Evolutionary conservation across 345 rosid genomes (phyloP), one percentile per base, ranked within the genome.

Genomic region (Sisymbrium altissimum): DNA sequence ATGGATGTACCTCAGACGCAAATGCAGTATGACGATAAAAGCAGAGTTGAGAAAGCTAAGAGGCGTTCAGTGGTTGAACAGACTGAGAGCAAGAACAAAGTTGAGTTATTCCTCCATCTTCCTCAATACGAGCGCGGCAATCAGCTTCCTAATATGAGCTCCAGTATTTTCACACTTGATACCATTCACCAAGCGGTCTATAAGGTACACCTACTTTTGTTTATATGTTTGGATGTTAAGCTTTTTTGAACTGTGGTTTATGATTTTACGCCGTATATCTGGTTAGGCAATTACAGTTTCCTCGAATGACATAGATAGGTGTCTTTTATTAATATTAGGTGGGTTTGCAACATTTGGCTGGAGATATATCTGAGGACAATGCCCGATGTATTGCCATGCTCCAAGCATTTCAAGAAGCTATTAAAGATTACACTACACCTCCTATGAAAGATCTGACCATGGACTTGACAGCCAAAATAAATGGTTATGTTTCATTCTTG

Each of bases 341-440:
- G 73, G 90, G 97, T 48, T 76, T 90, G 71, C 92, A 83, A 77
- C 86, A 84, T 78, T 78, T 88, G 79, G 79, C 85, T 14, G 92
- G 97, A 75, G 90, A 86, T 38, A 59, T 86, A 43, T 44, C 82
- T 52, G 97, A 86, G 46, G 92, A 90, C 45, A 90, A 90, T 80
- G 88, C 87, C 9, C 88, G 97, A n/a, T 90, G 97, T 77, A 82
- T 88, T 17, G 89, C 94, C 17, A 88, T 90, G 92, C 92, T 90
- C 76, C 80, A 75, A 72, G 92, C 92, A 64, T 88, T 90, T 73
- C 85, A 87, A 60, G 88, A 88, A 75, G 92, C 83, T 78, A 84
- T 88, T 50, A 81, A 63, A 17, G 94, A 86, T 73, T 87, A 88
- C 84, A 65, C 82, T 30, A 87, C 90, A 33, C 94, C 94, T 36